Evolutionary conservation across 2,329 filamentous ascomycete species (phyloP), one percentile per base, ranked within the genome.

Genomic region (Orbilia oligospora): DNA sequence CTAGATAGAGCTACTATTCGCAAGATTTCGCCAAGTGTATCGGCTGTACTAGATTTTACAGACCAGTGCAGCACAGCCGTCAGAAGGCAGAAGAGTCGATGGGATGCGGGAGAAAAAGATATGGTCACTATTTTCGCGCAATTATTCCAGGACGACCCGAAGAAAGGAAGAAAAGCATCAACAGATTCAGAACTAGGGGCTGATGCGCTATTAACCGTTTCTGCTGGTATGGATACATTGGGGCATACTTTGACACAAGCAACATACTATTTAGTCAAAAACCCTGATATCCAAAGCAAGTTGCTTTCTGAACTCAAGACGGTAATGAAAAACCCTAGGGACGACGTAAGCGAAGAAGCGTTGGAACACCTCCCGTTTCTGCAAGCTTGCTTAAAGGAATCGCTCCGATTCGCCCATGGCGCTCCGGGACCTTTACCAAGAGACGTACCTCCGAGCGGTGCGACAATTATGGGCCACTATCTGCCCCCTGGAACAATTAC

Each of bases 311-410:
- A 76, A 41, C 38, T 76, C n/a, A 76, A 70, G 53, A 58, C 27
- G 0, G 71, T 70, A 3, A 76, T 70, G 55, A 67, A 61, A 58
- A 22, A 49, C 41, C 61, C 65, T 24, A 71, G 20, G 36, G 63
- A 61, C 56, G 64, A 75, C 12, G 64, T 70, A 41, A 71, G 55
- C 16, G 65, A 76, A 44, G 72, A 76, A 44, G 36, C 49, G 6
- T 44, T 76, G 14, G 72, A 76, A 51, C 49, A 61, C 1, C 53
- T 76, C 18, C 72, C 66, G n/a, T 76, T 66, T 18, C 27, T 76
- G 36, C 64, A 76, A 27, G 66, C 73, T 9, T 71, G 66, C 41
- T 33, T 77, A 16, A 77, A 71, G 58, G 73, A 77, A 33, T 69
- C 73, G 6, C 67, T 77, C 12, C 66, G 73, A 27, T 61, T 77